Evolutionary conservation across 169 alveolate genomes (phyloP), one percentile per base, ranked within the genome.

Genomic region (Neospora caninum): DNA sequence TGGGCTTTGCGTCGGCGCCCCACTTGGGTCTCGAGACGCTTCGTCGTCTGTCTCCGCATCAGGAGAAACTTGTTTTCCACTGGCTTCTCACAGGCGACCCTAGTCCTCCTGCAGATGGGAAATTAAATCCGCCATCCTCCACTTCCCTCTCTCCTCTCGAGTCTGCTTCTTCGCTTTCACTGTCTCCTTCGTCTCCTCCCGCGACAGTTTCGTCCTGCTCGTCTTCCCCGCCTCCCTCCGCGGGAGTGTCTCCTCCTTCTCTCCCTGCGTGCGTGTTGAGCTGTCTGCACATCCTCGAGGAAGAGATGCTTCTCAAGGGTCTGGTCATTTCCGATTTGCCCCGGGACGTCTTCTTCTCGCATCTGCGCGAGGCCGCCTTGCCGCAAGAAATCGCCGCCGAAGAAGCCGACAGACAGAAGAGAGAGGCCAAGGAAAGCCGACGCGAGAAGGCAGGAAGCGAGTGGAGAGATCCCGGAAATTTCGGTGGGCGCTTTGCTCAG

Each of bases 271-370:
- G 92, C 88, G 94, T 92, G 92, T 45, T 80, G 92, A 87, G 69
- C 83, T 92, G 94, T 41, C 78, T 92, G 49, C 94, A 92, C 80
- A 89, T 87, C 9, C 92, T 92, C 86, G 94, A 92, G 58, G 87
- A 80, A 80, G 94, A 92, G 91, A 58, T 88, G 86, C 87, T 92
- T 91, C 92, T 80, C 41, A 80, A 92, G 53, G 94, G 94, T 39
- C 54, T 92, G 87, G 91, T 92, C 67, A 80, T 92, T 18, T 88
- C 94, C 7, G 94, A 92, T 54, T 80, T 92, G 31, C 87, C 94
- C 9, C 69, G 84, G 13, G 92, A 80, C 49, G 88, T 42, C 82
- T 80, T 92, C 49, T 92, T 92, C 88, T 25, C 45, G 6, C 94
- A 92, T 86, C 92, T 92, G 54, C 83, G 80, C 86, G 78, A 42